Conservation (phyloP, 306 rosid genomes). For the Cucurbita pepo region DNA sequence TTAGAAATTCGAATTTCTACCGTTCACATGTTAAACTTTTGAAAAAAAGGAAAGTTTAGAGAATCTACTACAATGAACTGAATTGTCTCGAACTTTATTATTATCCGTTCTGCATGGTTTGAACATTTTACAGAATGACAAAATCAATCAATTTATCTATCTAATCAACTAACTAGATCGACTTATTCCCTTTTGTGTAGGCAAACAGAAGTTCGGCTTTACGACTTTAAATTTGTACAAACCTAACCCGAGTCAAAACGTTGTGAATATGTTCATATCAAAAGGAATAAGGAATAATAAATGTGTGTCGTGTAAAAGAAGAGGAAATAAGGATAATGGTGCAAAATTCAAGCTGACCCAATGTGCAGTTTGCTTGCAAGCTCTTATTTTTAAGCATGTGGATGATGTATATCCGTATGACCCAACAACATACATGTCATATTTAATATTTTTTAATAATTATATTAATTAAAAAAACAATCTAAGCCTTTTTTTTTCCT, state of each 20-base stretch:
- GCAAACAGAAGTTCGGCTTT: no score
- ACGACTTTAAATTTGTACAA: not conserved
- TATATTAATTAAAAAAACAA: not conserved
- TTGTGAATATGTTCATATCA: not conserved
- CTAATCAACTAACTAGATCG: not conserved
- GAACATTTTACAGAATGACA: not conserved
- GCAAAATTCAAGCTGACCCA: not conserved
- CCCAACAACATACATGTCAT: not conserved
- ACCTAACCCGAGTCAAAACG: not conserved
- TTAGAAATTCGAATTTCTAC: not conserved
- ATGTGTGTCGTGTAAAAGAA: not conserved
- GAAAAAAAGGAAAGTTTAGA: not conserved
- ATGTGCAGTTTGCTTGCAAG: not conserved
- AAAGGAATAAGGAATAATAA: not conserved
- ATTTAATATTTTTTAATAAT: not conserved
- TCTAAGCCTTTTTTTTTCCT: not conserved
- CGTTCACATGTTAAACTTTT: not conserved
- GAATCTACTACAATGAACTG: not conserved
- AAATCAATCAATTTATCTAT: not conserved
- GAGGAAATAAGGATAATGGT: not conserved
- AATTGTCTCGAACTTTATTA: not conserved
- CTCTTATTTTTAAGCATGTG: not conserved
- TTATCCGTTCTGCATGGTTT: not conserved
- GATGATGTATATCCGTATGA: not conserved
- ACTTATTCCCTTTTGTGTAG: no score